Evolutionary conservation across 2,329 filamentous ascomycete species (phyloP), one percentile per base, ranked within the genome.

Genomic region (Akanthomyces uredinophilus): DNA sequence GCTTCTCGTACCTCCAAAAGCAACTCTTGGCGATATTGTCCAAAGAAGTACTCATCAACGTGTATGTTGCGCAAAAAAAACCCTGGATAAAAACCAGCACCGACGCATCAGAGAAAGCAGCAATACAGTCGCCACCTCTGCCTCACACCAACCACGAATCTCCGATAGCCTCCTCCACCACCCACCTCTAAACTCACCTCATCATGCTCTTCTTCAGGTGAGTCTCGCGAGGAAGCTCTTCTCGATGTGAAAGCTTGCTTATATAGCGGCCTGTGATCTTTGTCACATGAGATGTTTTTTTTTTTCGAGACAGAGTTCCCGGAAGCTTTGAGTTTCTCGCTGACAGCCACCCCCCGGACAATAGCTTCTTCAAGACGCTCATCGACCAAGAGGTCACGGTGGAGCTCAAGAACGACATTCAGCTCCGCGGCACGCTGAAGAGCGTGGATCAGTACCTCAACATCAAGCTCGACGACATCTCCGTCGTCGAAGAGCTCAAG

Each of bases 381-480:
- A 96, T 97, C 75, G 95, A 97, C 81, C 90, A 95, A 69, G 88
- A 96, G 81, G 93, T 99, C 72, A 98, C 93, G 52, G 92, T 99
- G 74, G 95, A 99, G 81, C 90, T 99, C 75, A 99, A 99, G 80
- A 99, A 99, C 77, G 95, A 99, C 79, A 96, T 99, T 70, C 92
- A 93, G 74, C 96, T 99, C 75, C 91, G 91, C 70, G 95, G 95
- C 68, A 96, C 89, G 41, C 83, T 99, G 68, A 99, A 98, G 82
- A 96, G 91, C 72, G 94, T 99, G 68, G 95, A 99, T 75, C 95
- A 98, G 80, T 99, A 96, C 78, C 86, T 99, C 72, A 99, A 99
- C 79, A 97, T 99, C 79, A 98, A 98, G 82, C 86, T 99, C 56
- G 95, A 99, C 72, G 92, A 97, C 72, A 96, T 98, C 65, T 84